These are phyloP conservation scores for Ilyonectria sp. DNA, from an alignment of 2,329 filamentous ascomycete genomes.

Conservation along the genomic window DNA sequence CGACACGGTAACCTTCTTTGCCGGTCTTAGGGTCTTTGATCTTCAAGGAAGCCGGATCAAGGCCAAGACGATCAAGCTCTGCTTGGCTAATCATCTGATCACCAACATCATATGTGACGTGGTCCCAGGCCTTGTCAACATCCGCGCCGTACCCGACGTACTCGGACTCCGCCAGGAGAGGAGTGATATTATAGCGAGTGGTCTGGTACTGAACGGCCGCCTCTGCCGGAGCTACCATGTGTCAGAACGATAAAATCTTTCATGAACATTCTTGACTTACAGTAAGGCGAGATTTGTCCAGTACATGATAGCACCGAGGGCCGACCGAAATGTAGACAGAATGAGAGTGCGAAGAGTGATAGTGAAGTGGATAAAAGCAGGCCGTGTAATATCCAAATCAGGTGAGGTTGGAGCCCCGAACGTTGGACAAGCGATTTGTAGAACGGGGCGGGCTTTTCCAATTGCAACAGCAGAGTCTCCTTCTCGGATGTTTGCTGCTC, in stretches of 20 bases:
- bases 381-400: constrained; percentile 37
- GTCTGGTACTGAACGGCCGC: constrained; percentile 64
- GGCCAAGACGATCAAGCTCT: constrained; percentile 67
- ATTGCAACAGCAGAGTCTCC: constrained; percentile 22
- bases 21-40: constrained; percentile 70
- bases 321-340: constrained; percentile 24
- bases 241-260: not conserved
- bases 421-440: not conserved
- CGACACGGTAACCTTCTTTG: constrained; percentile 71
- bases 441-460: constrained; percentile 3
- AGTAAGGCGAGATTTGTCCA: constrained; percentile 33
- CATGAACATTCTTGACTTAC: not conserved
- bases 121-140: constrained; percentile 72
- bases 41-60: constrained; percentile 68
- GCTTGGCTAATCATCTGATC: constrained; percentile 72
- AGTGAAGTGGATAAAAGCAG: constrained; percentile 33
- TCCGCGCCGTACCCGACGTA: constrained; percentile 70
- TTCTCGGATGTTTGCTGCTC: constrained; percentile 35
- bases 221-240: constrained; percentile 60
- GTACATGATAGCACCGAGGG: not conserved
- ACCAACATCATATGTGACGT: constrained; percentile 65
- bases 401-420: not conserved
- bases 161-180: constrained; percentile 59
- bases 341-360: constrained; percentile 30
- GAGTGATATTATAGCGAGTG: constrained; percentile 64